phyloP scores from a whole-genome alignment of 2,329 filamentous ascomycete genomes.

The Fusarium tupiense region DNA sequence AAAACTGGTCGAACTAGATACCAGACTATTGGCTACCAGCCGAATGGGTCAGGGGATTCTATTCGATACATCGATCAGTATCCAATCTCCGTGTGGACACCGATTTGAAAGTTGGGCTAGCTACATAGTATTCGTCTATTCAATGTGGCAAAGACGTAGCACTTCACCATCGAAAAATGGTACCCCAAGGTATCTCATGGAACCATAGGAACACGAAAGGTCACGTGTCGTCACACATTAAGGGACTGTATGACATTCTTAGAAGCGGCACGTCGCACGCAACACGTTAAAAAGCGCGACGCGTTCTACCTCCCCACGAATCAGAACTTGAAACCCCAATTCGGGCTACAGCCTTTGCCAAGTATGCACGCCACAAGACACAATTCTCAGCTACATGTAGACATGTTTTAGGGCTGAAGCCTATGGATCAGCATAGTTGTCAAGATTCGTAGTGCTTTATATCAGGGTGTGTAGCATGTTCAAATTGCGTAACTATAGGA shows the following conservation, averaged over 20 bases:
- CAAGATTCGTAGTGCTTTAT: background rate
- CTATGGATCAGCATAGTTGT: background rate
- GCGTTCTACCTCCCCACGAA: conserved; percentile 4
- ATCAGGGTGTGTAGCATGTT: background rate
- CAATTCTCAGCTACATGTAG: background rate
- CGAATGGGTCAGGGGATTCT: conserved; percentile 29
- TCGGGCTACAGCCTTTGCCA: background rate
- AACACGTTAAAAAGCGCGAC: conserved; percentile 19
- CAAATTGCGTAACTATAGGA: too few relatives aligned
- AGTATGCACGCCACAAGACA: background rate
- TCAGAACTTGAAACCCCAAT: background rate
- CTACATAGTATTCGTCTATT: background rate
- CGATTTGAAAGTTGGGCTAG: conserved; percentile 12
- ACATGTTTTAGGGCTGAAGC: background rate
- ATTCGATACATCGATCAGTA: conserved; percentile 13
- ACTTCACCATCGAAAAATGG: background rate
- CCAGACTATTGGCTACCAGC: conserved; percentile 31
- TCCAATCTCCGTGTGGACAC: conserved; percentile 6
- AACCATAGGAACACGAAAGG: background rate
- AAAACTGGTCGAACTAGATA: background rate
- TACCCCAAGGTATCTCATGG: background rate
- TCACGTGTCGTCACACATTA: conserved; percentile 20
- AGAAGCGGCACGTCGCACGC: background rate
- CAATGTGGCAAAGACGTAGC: conserved; percentile 22
- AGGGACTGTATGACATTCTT: conserved; percentile 9